A percentile compares a stretch with the other conserved stretches of the same genome.
Evolutionary conservation across 257 asterid species (phyloP).

Genomic region (Solanum pinnatisectum): DNA sequence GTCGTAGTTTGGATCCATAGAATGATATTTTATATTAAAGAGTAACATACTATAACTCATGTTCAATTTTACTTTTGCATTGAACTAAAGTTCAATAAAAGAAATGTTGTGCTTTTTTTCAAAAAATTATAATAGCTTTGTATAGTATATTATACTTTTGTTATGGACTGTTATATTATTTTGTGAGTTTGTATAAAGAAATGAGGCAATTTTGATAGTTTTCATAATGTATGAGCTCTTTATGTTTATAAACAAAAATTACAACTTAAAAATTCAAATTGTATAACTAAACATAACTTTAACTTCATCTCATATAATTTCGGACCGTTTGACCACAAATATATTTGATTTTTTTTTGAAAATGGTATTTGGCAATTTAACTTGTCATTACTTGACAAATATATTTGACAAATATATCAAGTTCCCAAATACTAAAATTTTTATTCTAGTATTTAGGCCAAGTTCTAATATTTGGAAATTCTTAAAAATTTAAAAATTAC

Average conservation of each 20-base stretch:
- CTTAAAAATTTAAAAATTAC: no score
- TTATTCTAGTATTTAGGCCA: no score
- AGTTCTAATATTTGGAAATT: no score
- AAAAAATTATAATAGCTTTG: neutral
- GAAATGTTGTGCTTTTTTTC: no score
- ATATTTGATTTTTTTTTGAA: no score
- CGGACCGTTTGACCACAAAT: neutral
- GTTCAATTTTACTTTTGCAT: neutral
- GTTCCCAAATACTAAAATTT: neutral
- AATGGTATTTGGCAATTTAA: neutral
- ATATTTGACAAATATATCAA: neutral
- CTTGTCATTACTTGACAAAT: neutral
- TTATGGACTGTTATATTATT: neutral
- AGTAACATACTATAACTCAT: no score
- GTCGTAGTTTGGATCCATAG: neutral
- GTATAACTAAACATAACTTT: neutral
- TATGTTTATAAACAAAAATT: no score
- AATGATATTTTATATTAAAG: neutral
- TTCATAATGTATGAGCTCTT: neutral
- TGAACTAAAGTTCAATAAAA: no score
- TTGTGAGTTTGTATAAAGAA: neutral
- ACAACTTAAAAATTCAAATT: neutral
- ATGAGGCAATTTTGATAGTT: neutral
- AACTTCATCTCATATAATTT: neutral
- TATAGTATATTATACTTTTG: neutral